These are phyloP conservation scores for Calonectria honghensis DNA, from an alignment of 2,329 filamentous ascomycete species.

Conservation along the genomic window DNA sequence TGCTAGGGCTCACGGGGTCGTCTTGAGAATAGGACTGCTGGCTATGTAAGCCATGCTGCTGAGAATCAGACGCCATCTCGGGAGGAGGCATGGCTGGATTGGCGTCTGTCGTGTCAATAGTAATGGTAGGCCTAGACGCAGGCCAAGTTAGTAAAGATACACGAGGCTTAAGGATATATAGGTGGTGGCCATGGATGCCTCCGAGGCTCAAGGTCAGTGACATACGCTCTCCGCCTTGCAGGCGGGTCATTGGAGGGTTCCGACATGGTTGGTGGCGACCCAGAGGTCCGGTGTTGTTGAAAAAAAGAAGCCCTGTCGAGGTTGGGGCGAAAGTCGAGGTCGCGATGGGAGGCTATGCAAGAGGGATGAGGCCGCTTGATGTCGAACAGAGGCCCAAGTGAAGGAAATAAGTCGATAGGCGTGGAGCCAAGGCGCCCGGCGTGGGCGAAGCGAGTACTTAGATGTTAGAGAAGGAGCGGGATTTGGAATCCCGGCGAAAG, in stretches of 20 bases:
- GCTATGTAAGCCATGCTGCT: slow-evolving; percentile 40
- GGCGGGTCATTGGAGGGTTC: slow-evolving; percentile 46
- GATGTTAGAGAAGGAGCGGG: slow-evolving; percentile 38
- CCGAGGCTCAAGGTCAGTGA: slow-evolving; percentile 33
- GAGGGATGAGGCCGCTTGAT: slow-evolving; percentile 41
- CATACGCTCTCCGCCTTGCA: slow-evolving; percentile 54
- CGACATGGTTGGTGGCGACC: slow-evolving; percentile 49
- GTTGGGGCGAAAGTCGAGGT: slow-evolving; percentile 17
- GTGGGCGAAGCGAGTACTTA: slow-evolving; percentile 45
- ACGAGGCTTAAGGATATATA: slow-evolving; percentile 39
- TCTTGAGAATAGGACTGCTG: slow-evolving; percentile 63
- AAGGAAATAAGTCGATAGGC: slow-evolving; percentile 49
- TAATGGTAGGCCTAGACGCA: slow-evolving; percentile 69
- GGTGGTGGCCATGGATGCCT: slow-evolving; percentile 27
- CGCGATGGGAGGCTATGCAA: slow-evolving; percentile 52
- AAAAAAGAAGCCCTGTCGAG: slow-evolving; percentile 35
- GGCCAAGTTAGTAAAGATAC: slow-evolving; percentile 43
- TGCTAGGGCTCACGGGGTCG: slow-evolving; percentile 64
- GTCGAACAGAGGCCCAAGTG: slow-evolving; percentile 43
- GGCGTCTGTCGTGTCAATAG: slow-evolving; percentile 71
- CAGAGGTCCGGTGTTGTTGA: slow-evolving; percentile 27
- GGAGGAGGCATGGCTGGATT: slow-evolving; percentile 54
- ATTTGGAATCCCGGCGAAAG: slow-evolving; percentile 34
- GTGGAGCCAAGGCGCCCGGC: slow-evolving; percentile 48
- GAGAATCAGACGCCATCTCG: slow-evolving; percentile 55